Evolutionary conservation across 2,329 filamentous ascomycete species (phyloP).

Genomic region (Colletotrichum endophyticum): DNA sequence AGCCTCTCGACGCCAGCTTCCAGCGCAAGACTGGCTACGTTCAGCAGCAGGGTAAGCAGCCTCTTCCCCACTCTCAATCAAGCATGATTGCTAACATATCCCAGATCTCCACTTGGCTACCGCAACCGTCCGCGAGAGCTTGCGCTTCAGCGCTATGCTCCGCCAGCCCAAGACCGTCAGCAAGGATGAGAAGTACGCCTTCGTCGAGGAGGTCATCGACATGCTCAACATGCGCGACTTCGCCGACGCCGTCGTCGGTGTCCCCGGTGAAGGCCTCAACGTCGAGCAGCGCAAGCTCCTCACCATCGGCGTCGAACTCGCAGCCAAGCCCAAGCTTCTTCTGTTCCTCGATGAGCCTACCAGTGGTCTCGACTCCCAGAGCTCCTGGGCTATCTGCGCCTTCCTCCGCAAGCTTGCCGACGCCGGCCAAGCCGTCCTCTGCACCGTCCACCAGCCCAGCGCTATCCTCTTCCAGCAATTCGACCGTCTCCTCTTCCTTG

Average conservation of each 20-base stretch:
- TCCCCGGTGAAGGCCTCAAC: conserved; percentile 65
- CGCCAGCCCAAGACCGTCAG: conserved; percentile 60
- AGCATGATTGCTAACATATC: neutral
- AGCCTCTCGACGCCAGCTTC: conserved; percentile 59
- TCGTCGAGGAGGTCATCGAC: conserved; percentile 68
- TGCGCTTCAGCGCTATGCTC: conserved; percentile 61
- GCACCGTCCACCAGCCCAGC: conserved; percentile 61
- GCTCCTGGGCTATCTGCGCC: conserved; percentile 66
- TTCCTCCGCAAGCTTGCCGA: conserved; percentile 67
- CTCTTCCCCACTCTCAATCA: neutral
- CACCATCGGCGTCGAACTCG: conserved; percentile 66
- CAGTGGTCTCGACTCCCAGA: conserved; percentile 66
- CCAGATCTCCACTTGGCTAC: conserved; percentile 61
- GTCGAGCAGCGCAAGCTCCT: conserved; percentile 67
- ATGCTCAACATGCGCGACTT: conserved; percentile 73
- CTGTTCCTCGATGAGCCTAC: conserved; percentile 69
- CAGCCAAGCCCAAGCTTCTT: conserved; percentile 60
- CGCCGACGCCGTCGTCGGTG: conserved; percentile 68
- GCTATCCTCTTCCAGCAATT: conserved; percentile 60
- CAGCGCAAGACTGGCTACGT: conserved; percentile 72
- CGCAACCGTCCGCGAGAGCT: conserved; percentile 58
- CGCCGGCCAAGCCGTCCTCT: conserved; percentile 57
- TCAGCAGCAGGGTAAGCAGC: conserved; percentile 61
- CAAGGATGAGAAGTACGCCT: conserved; percentile 62
- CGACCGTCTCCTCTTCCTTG: conserved; percentile 68